Conservation (phyloP, 345 rosid genomes). For the Murraya koenigii region DNA sequence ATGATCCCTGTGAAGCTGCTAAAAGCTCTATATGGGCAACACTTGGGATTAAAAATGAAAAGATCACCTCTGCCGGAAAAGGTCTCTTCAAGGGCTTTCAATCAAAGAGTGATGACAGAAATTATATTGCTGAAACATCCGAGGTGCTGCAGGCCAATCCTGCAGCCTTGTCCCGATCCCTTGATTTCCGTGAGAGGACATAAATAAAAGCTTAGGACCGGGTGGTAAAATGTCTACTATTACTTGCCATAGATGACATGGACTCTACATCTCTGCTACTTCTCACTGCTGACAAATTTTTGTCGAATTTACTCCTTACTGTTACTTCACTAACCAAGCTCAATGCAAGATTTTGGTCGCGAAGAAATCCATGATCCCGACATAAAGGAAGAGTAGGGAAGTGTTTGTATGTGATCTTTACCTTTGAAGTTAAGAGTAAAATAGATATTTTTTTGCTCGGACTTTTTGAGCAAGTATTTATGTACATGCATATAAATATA, state of each 20-base stretch:
- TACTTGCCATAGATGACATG: neutral
- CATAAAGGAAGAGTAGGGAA: constrained; percentile 11
- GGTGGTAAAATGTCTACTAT: neutral
- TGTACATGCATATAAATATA: neutral
- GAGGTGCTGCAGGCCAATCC: constrained; percentile 63
- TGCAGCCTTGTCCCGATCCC: constrained; percentile 66
- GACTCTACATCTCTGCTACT: neutral
- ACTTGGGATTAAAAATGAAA: constrained; percentile 35
- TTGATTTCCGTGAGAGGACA: constrained; percentile 61
- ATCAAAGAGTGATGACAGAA: constrained; percentile 30
- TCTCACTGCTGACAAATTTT: constrained; percentile 1
- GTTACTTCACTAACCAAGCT: constrained; percentile 15
- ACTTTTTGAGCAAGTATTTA: neutral
- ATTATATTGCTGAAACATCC: constrained; percentile 30
- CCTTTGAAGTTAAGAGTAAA: constrained; percentile 7
- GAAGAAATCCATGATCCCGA: neutral
- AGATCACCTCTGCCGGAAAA: constrained; percentile 25
- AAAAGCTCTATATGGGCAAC: constrained; percentile 42
- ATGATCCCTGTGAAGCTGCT: constrained; percentile 32
- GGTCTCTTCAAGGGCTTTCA: constrained; percentile 50
- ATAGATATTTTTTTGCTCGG: neutral
- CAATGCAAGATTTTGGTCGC: neutral
- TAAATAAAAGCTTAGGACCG: constrained; percentile 19
- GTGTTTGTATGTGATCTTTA: neutral
- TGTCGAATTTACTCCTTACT: neutral